phyloP scores from a whole-genome alignment of 768 basidiomycete species.

The Boletus reticulatus region DNA sequence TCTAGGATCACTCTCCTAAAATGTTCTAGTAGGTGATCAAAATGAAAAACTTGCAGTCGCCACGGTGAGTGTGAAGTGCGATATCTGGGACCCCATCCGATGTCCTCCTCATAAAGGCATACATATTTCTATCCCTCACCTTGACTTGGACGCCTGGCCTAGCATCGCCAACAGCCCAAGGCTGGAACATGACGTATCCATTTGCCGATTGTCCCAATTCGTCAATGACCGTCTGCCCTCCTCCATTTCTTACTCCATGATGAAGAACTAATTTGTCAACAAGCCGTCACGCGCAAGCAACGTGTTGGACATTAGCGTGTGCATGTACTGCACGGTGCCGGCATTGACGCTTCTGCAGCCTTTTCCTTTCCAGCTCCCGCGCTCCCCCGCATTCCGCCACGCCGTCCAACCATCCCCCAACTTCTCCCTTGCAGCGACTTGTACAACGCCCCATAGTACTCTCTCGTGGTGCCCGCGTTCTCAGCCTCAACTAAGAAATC shows the following conservation, averaged over 20 bases:
- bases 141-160: constrained; percentile 13
- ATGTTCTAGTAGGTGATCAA: constrained; percentile 29
- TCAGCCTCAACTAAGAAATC: constrained; percentile 23
- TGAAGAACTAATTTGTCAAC: no score
- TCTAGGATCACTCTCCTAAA: no score
- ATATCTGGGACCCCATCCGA: neutral
- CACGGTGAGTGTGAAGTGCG: constrained; percentile 34
- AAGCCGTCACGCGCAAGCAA: no score
- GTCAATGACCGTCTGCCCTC: no score
- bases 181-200: no score
- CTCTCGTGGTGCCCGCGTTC: constrained; percentile 5
- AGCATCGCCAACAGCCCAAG: no score
- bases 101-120: constrained; percentile 10
- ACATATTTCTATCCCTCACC: constrained; percentile 22
- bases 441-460: constrained; percentile 52
- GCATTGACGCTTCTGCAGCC: constrained; percentile 27
- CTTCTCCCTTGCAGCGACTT: constrained; percentile 48
- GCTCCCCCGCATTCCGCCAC: constrained; percentile 73
- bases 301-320: no score
- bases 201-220: no score
- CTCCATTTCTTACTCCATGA: no score
- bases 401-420: constrained; percentile 68
- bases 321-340: no score
- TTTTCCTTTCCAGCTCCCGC: constrained; percentile 61
- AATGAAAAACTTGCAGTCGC: constrained; percentile 44